Percentiles rank a stretch among this genome's conserved stretches.
Conservation (phyloP, 2,329 filamentous ascomycete species). For the Pseudocercospora musae region DNA sequence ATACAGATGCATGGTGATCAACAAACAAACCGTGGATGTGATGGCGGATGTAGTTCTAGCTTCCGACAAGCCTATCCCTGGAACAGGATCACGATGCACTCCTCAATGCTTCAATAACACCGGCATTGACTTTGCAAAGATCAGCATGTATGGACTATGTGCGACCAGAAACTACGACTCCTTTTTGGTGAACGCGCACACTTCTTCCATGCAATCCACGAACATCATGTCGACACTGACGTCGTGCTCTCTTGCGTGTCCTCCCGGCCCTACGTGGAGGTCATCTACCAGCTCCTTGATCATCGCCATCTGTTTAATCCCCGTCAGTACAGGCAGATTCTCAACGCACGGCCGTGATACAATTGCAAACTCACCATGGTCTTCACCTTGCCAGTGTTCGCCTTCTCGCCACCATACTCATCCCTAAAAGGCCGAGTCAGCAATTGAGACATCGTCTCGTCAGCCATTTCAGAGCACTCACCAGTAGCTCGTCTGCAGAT, state of each 20-base stretch:
- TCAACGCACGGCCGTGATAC: neutral
- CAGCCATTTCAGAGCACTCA: neutral
- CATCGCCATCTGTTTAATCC: slow-evolving; percentile 15
- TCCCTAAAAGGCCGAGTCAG: neutral
- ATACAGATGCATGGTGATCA: neutral
- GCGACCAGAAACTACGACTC: neutral
- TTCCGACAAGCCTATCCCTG: neutral
- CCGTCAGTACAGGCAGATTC: neutral
- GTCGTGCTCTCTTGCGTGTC: slow-evolving; percentile 15
- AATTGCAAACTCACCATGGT: slow-evolving; percentile 17
- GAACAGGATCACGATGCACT: neutral
- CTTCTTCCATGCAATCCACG: slow-evolving; percentile 24
- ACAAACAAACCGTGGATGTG: neutral
- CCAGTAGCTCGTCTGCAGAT: slow-evolving; percentile 28
- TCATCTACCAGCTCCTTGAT: slow-evolving; percentile 29
- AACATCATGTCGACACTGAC: slow-evolving; percentile 16
- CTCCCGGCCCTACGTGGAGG: slow-evolving; percentile 18
- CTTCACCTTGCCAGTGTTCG: slow-evolving; percentile 15
- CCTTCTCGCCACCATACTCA: slow-evolving; percentile 25
- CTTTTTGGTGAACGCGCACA: slow-evolving; percentile 21
- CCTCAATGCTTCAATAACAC: no score
- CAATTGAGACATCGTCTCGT: neutral
- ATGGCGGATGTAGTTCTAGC: neutral
- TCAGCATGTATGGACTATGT: neutral
- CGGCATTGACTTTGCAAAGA: neutral